Percentiles rank a stretch among this genome's conserved stretches.
phyloP scores from a whole-genome alignment of 768 basidiomycete species.

The Mycena crocata region DNA sequence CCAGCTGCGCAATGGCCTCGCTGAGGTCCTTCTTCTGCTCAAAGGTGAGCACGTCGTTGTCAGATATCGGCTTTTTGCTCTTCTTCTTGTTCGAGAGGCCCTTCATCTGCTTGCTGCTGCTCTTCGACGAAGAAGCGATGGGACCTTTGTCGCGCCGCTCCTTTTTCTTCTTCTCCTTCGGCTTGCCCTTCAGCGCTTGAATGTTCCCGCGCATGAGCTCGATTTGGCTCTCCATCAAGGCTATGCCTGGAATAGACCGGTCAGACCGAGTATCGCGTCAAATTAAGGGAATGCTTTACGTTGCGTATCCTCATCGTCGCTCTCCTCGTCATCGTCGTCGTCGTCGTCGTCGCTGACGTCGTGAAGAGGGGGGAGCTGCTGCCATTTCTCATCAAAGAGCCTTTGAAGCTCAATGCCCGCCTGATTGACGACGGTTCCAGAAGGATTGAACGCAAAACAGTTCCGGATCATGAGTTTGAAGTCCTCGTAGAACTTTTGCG shows the following conservation, averaged over 20 bases:
- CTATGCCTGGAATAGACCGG: conserved; percentile 65
- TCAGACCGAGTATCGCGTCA: conserved; percentile 33
- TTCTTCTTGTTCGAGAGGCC: conserved; percentile 60
- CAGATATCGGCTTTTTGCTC: conserved; percentile 73
- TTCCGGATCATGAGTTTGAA: conserved; percentile 96
- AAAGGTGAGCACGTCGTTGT: conserved; percentile 89
- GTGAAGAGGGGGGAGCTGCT: conserved; percentile 72
- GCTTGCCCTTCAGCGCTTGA: conserved; percentile 71
- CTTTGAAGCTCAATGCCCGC: conserved; percentile 88
- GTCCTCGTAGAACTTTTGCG: conserved; percentile 87
- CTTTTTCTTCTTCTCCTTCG: conserved; percentile 77
- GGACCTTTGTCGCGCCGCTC: conserved; percentile 57
- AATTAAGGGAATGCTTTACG: conserved; percentile 59
- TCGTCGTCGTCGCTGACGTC: conserved; percentile 70
- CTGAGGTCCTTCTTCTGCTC: conserved; percentile 99
- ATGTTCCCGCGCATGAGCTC: conserved; percentile 81
- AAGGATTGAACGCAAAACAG: conserved; percentile 92
- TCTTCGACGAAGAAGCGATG: conserved; percentile 75
- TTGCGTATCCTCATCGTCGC: conserved; percentile 73
- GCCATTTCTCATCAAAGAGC: conserved; percentile 95
- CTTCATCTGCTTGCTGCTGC: conserved; percentile 60
- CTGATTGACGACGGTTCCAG: conserved; percentile 86
- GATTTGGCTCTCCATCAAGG: conserved; percentile 84
- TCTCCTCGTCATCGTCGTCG: conserved; percentile 75
- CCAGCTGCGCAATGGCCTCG: conserved; percentile 90